These are phyloP conservation scores for Starmerella tilneyi DNA, from an alignment of 805 yeast species.

Conservation along the genomic window DNA sequence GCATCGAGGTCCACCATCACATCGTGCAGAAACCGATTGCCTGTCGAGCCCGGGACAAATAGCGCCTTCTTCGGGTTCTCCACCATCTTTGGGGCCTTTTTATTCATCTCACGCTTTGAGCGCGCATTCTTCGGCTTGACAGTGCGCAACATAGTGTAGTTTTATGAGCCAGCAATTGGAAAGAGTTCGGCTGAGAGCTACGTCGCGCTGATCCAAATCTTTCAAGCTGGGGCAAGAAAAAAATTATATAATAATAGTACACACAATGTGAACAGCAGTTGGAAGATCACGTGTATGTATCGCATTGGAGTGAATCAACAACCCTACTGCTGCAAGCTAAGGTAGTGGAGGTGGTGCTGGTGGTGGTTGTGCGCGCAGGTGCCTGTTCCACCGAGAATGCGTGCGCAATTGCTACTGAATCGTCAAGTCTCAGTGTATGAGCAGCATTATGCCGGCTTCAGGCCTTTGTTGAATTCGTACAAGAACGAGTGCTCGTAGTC, in stretches of 20 bases:
- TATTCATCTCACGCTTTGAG: constrained; percentile 85
- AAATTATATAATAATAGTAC: neutral
- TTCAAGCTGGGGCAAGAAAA: neutral
- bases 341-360: too few species aligned
- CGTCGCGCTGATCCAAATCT: too few species aligned
- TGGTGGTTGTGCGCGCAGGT: too few species aligned
- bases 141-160: constrained; percentile 38
- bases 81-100: constrained; percentile 73
- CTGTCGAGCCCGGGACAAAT: constrained; percentile 79
- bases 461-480: constrained; percentile 17
- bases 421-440: too few species aligned
- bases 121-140: constrained; percentile 88
- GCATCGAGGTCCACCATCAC: constrained; percentile 81
- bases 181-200: too few species aligned
- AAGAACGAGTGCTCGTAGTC: constrained; percentile 21
- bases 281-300: neutral
- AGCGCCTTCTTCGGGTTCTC: constrained; percentile 86
- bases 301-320: too few species aligned
- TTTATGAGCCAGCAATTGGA: too few species aligned
- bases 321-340: too few species aligned
- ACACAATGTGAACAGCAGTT: neutral
- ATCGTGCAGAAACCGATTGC: constrained; percentile 73
- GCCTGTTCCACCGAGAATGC: too few species aligned
- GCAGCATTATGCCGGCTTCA: neutral
- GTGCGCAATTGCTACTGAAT: too few species aligned